phyloP scores from a whole-genome alignment of 495 filamentous ascomycete species.

The Umbilicaria muhlenbergii region DNA sequence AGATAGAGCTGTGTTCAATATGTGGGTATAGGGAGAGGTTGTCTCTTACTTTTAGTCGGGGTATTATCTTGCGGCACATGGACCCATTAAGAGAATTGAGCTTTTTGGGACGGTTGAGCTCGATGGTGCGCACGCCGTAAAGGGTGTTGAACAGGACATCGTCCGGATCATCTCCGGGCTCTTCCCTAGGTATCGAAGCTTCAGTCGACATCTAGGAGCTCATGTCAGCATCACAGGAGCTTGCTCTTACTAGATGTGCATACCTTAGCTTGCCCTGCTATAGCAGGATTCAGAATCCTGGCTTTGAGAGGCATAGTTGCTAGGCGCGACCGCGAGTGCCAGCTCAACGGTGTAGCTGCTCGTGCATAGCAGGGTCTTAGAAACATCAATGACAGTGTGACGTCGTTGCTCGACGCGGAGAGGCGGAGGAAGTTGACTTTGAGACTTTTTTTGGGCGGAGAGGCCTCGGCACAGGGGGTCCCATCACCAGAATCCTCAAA shows the following conservation, averaged over 20 bases:
- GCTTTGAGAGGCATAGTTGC: slow-evolving; percentile 75
- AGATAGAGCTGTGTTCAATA: background rate
- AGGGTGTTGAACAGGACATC: slow-evolving; percentile 83
- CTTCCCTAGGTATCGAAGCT: slow-evolving; percentile 32
- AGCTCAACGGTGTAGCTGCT: slow-evolving; percentile 33
- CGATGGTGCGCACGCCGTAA: slow-evolving; percentile 81
- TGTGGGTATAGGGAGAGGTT: slow-evolving; percentile 7
- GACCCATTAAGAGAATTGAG: slow-evolving; percentile 82
- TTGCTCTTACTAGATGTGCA: slow-evolving; percentile 19
- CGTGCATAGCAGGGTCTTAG: slow-evolving; percentile 29
- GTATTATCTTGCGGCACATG: slow-evolving; percentile 85
- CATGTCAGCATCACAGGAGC: background rate
- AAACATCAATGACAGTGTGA: slow-evolving; percentile 32
- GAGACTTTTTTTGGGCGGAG: too few species aligned
- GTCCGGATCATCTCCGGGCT: slow-evolving; percentile 55
- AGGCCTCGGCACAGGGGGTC: too few species aligned
- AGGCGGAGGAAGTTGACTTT: too few species aligned
- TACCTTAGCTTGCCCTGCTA: slow-evolving; percentile 26
- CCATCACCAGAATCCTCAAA: too few species aligned
- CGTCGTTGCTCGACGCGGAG: background rate
- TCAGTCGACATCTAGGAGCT: slow-evolving; percentile 33
- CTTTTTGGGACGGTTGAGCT: slow-evolving; percentile 85
- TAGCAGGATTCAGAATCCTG: slow-evolving; percentile 52
- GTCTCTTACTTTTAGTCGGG: slow-evolving; percentile 47
- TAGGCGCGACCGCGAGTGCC: slow-evolving; percentile 32